Evolutionary conservation across 768 basidiomycete genomes (phyloP), one percentile per base, ranked within the genome.

Genomic region (Xerocomellus chrysenteron): DNA sequence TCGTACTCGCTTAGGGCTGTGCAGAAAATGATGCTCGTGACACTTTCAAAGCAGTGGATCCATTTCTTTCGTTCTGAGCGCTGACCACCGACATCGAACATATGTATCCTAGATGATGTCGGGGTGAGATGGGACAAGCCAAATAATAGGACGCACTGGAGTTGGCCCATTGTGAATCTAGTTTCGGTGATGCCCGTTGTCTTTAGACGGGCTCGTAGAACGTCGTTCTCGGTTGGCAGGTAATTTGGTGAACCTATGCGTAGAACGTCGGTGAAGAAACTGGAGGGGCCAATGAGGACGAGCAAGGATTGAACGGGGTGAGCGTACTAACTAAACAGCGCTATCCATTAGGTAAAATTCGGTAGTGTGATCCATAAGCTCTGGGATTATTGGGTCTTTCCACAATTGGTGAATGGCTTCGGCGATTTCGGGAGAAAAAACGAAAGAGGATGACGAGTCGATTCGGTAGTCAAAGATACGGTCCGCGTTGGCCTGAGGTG

Each of bases 271-370:
- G 80, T 78, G 73, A 97, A 95, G 75, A 98, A 98, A 72, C 91
- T 94, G 57, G 11, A 19, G 41, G 10, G 16, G 9, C 2, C 3
- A 10, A 14, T 60, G 19, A 57, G 61, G 24, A 48, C 21, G 24
- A 47, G 32, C 0, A 32, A 7, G 11, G 48, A 41, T 2, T 32
- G 16, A 19, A 50, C 7, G 4, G 32, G 13, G 45, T 35, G 35
- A 41, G 24, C 10, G 26, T 12, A 81, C 89, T 68, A 63, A 92
- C 91, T 96, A 96, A 43, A 79, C 78, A 0, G 95, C 95, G n/a
- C 85, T 90, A 68, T 97, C 95, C 92, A 95, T 96, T 14, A 97
- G 77, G 68, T 96, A 95, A 65, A 96, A 96, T 52, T 94, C 87
- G 68, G 77, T 83, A 21, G 77, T 75, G 60, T 86, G 84, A 33